Evolutionary conservation across 2,329 filamentous ascomycete genomes (phyloP), one percentile per base, ranked within the genome.

Genomic region (Colletotrichum aenigma): DNA sequence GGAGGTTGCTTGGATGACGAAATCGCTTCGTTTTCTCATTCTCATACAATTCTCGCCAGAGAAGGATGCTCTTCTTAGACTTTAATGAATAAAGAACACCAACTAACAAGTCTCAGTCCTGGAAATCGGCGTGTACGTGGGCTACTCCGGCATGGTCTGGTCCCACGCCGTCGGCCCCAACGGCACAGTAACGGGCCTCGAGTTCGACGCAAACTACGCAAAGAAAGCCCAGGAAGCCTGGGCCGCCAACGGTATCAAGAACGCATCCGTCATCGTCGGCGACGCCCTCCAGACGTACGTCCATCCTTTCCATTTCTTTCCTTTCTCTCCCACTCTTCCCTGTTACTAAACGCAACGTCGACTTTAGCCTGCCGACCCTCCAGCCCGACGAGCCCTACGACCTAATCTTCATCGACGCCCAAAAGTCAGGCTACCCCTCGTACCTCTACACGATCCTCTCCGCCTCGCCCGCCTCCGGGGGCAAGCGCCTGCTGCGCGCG

Each of bases 351-450:
- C 18, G 7, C 21, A 30, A 30, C 4, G 5, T 15, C 69, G 9
- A 12, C 34, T 6, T 24, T 6, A 85, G 84, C 4, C 81, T 86
- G 12, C 78, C 80, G 8, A 71, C 78, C n/a, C 82, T 84, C 5
- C 77, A 85, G 75, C 78, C 81, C 73, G 71, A 80, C 43, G 81
- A 86, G 78, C 87, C 89, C 6, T 91, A 88, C 77, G 89, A 91
- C 80, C 81, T 90, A 60, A 84, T 90, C 79, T 91, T 91, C 79
- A 85, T 90, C 76, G 89, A 90, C 73, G 89, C 89, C 28, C 85
- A 91, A 73, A 91, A 91, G 82, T 82, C 84, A 0, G 87, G 86
- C n/a, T 90, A 91, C 78, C 86, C 87, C 0, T 79, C 78, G 8
- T 91, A 90, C 79, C 83, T 91, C 48, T 79, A 82, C 24, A 82